phyloP scores from a whole-genome alignment of 2,329 filamentous ascomycete species.

The Epichloe glyceriae region DNA sequence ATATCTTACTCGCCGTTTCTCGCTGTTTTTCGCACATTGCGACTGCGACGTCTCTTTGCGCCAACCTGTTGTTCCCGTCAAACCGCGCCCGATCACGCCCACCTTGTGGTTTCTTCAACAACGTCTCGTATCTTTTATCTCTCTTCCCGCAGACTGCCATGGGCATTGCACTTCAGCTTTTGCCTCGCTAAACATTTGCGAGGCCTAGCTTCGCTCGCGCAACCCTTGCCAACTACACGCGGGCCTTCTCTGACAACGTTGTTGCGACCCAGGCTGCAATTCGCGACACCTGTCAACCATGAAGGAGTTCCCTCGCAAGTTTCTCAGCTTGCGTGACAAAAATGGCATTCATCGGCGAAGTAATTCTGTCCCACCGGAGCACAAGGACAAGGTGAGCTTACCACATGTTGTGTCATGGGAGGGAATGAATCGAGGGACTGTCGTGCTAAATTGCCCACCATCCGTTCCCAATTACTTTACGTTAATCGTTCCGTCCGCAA shows the following conservation, averaged over 20 bases:
- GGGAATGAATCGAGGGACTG: neutral
- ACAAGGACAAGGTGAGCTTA: slow-evolving; percentile 32
- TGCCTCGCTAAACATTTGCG: slow-evolving; percentile 20
- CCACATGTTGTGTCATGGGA: neutral
- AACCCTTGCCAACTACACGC: neutral
- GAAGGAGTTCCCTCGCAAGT: slow-evolving; percentile 47
- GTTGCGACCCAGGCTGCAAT: neutral
- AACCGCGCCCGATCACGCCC: neutral
- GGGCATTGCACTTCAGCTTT: slow-evolving; percentile 15
- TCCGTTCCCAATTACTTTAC: neutral
- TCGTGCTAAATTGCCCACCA: neutral
- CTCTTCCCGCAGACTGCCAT: slow-evolving; percentile 13
- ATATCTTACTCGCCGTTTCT: neutral
- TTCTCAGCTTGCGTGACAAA: slow-evolving; percentile 60
- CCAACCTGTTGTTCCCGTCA: neutral
- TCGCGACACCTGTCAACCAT: slow-evolving; percentile 19
- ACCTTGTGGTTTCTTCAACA: neutral
- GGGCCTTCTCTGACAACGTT: neutral
- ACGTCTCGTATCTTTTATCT: neutral
- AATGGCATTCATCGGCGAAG: slow-evolving; percentile 38
- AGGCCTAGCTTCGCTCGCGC: slow-evolving; percentile 11
- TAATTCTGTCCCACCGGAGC: slow-evolving; percentile 40
- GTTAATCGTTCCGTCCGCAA: neutral
- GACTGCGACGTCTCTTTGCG: neutral
- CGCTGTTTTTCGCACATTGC: neutral